Base-by-base conservation (phyloP, 495 filamentous ascomycete species). In the Pyrenopolyporus hunteri region DNA sequence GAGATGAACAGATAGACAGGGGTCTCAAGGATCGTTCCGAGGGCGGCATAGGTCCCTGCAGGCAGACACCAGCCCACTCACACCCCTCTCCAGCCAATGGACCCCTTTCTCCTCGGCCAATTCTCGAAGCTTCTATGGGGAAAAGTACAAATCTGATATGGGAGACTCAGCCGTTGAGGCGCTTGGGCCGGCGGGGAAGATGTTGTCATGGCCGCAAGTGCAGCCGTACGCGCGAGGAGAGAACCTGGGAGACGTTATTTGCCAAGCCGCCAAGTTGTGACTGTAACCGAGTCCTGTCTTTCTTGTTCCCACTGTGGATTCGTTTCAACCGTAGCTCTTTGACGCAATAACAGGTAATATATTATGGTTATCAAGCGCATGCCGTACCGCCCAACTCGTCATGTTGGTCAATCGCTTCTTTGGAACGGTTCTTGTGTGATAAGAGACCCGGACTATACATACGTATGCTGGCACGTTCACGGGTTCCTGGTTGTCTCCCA, bases 101-200 rank as follows among this genome's bases (percentile, higher is more conserved):
- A 31, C 31, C 29, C 46, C 59, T 48, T 50, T 61, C 43, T 47
- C 22, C 36, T 55, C 48, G 25, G 48, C 51, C 59, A 55, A 68
- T 78, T 78, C 76, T 74, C 72, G 76, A 78, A 78, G 36, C 62
- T 78, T 78, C 76, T 74, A 74, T 78, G 76, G 74, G 48, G 64
- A 45, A 46, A 44, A n/a, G 39, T 46, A 54, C 49, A 55, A 23
- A 48, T 55, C 55, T 64, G 62, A 59, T 64, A 56, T 64, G 53
- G 59, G 54, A 42, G 37, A 42, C 33, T 19, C 25, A 49, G 28
- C 49, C 46, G 32, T 56, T 25, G 14, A 32, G 44, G 31, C 57
- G 63, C 63, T 62, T 57, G 50, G 57, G 6, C 63, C 57, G 62
- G 63, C 51, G 46, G 46, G n/a, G 46, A 57, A 47, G 63, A 66